Percentiles rank a stretch among this genome's conserved stretches.
phyloP scores from a whole-genome alignment of 2,329 filamentous ascomycete species.

The Fusarium sp. region DNA sequence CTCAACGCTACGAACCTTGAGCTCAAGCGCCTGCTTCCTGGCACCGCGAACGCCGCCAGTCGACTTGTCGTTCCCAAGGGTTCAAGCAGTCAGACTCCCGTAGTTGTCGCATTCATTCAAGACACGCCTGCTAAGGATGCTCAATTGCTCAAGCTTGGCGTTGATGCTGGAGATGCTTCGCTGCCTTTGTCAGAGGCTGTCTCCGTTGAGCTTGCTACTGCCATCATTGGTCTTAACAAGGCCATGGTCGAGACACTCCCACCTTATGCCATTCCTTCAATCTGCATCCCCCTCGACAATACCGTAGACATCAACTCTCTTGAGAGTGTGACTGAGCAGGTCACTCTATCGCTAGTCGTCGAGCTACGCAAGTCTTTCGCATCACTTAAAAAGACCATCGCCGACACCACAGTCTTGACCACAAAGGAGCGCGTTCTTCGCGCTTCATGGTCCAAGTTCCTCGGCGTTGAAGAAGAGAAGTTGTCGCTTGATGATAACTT shows the following conservation, averaged over 20 bases:
- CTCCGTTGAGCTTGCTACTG: slow-evolving; percentile 33
- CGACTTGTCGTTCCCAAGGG: slow-evolving; percentile 35
- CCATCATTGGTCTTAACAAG: slow-evolving; percentile 40
- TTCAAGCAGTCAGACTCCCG: slow-evolving; percentile 33
- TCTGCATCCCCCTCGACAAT: slow-evolving; percentile 30
- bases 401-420: slow-evolving; percentile 30
- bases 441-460: slow-evolving; percentile 37
- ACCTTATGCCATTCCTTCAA: slow-evolving; percentile 42
- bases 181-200: slow-evolving; percentile 25
- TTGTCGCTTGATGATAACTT: slow-evolving; percentile 44
- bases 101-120: slow-evolving; percentile 36
- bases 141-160: slow-evolving; percentile 17
- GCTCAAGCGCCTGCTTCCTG: slow-evolving; percentile 37
- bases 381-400: slow-evolving; percentile 22
- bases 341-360: slow-evolving; percentile 28
- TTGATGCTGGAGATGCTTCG: background rate
- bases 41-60: slow-evolving; percentile 14
- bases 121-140: background rate
- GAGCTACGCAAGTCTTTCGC: slow-evolving; percentile 32
- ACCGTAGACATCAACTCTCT: slow-evolving; percentile 4
- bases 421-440: slow-evolving; percentile 35
- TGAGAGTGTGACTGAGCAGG: background rate
- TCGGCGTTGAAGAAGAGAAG: slow-evolving; percentile 36
- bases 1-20: slow-evolving; percentile 39
- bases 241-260: slow-evolving; percentile 42